phyloP scores from a whole-genome alignment of 2,329 filamentous ascomycete genomes.

The Knufia fluminis region DNA sequence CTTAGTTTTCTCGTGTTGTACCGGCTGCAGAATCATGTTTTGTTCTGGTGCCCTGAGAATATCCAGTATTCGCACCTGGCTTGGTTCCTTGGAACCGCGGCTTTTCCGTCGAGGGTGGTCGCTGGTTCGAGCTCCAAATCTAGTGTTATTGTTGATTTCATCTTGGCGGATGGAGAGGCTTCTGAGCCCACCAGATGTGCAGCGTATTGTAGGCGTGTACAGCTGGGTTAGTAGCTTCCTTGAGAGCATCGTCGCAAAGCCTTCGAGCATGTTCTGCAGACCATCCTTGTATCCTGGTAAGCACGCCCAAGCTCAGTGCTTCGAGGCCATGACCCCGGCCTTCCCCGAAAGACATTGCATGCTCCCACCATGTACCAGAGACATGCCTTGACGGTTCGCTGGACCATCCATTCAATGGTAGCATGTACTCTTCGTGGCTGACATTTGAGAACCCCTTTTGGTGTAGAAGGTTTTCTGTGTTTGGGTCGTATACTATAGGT shows the following conservation, averaged over 20 bases:
- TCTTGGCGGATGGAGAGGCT: slow-evolving; percentile 2
- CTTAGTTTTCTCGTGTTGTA: too few relatives aligned
- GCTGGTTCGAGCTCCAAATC: background rate
- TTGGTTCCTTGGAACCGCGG: too few relatives aligned
- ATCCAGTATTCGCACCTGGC: too few relatives aligned
- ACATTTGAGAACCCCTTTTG: slow-evolving; percentile 72
- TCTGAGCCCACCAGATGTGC: slow-evolving; percentile 29
- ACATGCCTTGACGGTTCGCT: slow-evolving; percentile 54
- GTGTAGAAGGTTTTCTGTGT: slow-evolving; percentile 52
- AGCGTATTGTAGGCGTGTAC: slow-evolving; percentile 59
- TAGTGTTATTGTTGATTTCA: background rate
- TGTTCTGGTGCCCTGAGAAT: too few relatives aligned
- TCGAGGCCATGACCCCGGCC: slow-evolving; percentile 41
- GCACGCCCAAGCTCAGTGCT: slow-evolving; percentile 62
- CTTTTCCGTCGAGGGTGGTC: background rate
- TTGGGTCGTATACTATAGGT: slow-evolving; percentile 55
- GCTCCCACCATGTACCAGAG: slow-evolving; percentile 74
- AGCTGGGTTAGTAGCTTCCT: slow-evolving; percentile 59
- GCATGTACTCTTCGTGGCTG: slow-evolving; percentile 55
- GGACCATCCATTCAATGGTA: slow-evolving; percentile 69
- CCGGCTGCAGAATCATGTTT: too few relatives aligned
- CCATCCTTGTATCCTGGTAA: slow-evolving; percentile 58
- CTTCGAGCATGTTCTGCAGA: slow-evolving; percentile 52
- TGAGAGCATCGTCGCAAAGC: slow-evolving; percentile 54
- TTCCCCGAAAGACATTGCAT: slow-evolving; percentile 59